phyloP scores from a whole-genome alignment of 225 moss, liverwort and hornwort species.

The Pseudisothecium myosuroides region DNA sequence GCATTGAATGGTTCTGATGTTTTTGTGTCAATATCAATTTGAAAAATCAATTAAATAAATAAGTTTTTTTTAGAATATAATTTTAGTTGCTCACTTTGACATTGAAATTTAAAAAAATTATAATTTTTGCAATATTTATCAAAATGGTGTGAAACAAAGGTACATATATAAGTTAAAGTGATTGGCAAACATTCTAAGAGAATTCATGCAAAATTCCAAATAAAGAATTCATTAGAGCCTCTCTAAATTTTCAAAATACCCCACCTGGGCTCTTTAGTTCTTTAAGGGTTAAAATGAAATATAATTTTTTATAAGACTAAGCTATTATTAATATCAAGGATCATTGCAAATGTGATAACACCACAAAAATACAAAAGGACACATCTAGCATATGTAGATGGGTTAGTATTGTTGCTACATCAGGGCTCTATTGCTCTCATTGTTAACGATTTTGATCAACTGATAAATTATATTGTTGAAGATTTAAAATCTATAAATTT shows the following conservation, averaged over 20 bases:
- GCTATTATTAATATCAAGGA: not conserved
- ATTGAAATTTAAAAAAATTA: not conserved
- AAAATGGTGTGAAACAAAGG: not conserved
- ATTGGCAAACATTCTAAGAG: not conserved
- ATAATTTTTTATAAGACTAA: not conserved
- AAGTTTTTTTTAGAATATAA: not conserved
- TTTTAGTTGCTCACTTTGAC: not conserved
- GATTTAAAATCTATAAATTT: no score
- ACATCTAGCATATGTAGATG: not conserved
- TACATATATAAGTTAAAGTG: accelerated
- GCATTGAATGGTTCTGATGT: not conserved
- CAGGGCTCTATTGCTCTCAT: accelerated
- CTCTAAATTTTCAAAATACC: accelerated
- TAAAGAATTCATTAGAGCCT: not conserved
- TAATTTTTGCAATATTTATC: not conserved
- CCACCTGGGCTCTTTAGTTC: accelerated
- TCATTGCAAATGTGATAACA: not conserved
- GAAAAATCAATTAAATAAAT: not conserved
- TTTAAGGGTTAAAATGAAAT: not conserved
- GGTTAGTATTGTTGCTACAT: not conserved
- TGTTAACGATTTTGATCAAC: not conserved
- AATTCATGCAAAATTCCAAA: accelerated
- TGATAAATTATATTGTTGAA: not conserved
- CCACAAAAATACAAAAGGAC: not conserved
- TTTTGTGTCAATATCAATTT: not conserved